Percentiles rank a stretch among this genome's conserved stretches.
phyloP scores from a whole-genome alignment of 257 asterid species.

The Scutellaria minor region DNA sequence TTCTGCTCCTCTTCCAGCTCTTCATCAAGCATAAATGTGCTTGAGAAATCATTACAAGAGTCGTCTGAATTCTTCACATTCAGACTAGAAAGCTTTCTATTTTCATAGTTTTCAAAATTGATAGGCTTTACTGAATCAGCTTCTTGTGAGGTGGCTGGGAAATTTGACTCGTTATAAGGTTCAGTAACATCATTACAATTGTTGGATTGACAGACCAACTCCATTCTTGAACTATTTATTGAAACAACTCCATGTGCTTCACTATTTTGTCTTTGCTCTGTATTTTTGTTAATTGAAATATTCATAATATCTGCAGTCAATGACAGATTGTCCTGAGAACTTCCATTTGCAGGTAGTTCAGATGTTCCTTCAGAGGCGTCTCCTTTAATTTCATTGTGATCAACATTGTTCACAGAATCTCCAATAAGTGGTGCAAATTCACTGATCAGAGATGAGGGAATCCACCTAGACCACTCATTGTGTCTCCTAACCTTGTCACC shows the following conservation, averaged over 20 bases:
- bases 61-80: no score
- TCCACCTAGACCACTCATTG: conserved; percentile 81
- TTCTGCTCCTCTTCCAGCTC: conserved; percentile 81
- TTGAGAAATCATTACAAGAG: no score
- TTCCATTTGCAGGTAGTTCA: conserved; percentile 33
- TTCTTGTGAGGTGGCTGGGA: conserved; percentile 34
- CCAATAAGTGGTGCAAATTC: conserved; percentile 43
- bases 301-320: conserved; percentile 32
- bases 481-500: conserved; percentile 87
- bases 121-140: no score
- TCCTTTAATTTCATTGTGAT: conserved; percentile 43
- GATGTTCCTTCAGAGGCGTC: conserved; percentile 37
- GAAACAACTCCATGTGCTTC: conserved; percentile 36
- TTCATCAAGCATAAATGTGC: no score
- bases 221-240: conserved; percentile 37
- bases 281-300: conserved; percentile 26
- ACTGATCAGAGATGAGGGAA: conserved; percentile 44
- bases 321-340: conserved; percentile 39
- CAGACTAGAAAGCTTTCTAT: no score
- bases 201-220: conserved; percentile 33
- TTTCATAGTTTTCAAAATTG: no score
- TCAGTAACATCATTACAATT: conserved; percentile 24
- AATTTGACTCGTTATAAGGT: conserved; percentile 35
- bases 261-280: conserved; percentile 39
- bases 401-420: conserved; percentile 38